Percentiles rank a stretch among this genome's conserved stretches.
Conservation (phyloP, 371 early-diverging fungal genomes). For the Parasitella parasitica region DNA sequence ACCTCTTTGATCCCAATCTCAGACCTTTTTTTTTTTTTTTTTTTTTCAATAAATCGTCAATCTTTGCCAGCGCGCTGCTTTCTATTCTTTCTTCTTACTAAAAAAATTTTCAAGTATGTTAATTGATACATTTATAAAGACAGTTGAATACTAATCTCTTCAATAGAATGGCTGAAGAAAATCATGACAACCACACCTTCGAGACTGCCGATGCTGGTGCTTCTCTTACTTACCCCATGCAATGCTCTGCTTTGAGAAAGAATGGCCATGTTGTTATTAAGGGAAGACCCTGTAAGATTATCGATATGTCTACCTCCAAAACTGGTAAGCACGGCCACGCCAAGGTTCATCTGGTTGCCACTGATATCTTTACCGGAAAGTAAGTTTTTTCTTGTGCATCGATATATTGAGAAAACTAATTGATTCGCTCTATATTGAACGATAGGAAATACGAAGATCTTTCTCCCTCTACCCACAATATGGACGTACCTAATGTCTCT, state of each 20-base stretch:
- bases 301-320: slow-evolving; percentile 96
- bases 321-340: slow-evolving; percentile 99
- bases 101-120: background rate
- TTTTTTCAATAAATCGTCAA: too few relatives aligned
- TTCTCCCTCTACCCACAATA: slow-evolving; percentile 99
- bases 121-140: background rate
- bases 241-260: slow-evolving; percentile 99
- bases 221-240: slow-evolving; percentile 93
- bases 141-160: background rate
- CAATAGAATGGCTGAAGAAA: slow-evolving; percentile 50
- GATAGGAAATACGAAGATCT: slow-evolving; percentile 87
- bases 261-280: slow-evolving; percentile 97
- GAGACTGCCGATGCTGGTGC: slow-evolving; percentile 82
- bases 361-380: slow-evolving; percentile 97
- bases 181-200: slow-evolving; percentile 71
- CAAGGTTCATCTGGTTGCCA: slow-evolving; percentile 95
- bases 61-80: too few relatives aligned
- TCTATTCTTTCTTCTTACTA: slow-evolving; percentile 1
- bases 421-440: background rate
- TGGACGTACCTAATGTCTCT: slow-evolving; percentile 95
- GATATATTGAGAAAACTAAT: background rate
- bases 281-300: slow-evolving; percentile 98
- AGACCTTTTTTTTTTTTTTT: background rate
- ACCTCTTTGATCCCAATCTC: too few relatives aligned
- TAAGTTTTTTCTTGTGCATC: slow-evolving; percentile 35